Base-by-base conservation (phyloP, 208 protist species). In the Leishmania arabica region DNA sequence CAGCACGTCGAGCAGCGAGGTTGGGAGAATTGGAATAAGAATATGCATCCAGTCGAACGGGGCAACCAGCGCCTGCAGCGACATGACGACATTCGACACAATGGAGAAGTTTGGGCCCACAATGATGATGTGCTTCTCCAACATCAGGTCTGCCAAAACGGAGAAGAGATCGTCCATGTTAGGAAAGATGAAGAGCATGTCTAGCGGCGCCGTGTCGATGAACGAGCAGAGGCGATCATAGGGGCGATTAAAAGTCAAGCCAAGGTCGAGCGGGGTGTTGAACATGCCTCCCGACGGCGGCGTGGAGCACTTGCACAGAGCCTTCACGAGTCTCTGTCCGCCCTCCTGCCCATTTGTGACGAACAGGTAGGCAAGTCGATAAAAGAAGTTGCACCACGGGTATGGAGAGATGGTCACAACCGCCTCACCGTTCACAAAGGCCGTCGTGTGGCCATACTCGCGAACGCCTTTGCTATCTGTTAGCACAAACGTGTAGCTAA, bases 11-110 rank as follows among this genome's bases (percentile, higher is more conserved):
- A 95, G 40, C 27, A 97, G 77, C 37, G 65, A 88, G 21, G 84
- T 88, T 1, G 94, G 92, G 13, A 96, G 69, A 73, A 96, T 92
- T 0, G 92, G 90, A 77, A 96, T 95, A 27, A 97, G 79, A 80
- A 94, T 95, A 85, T 96, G 92, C 88, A 94, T 89, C 92, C 92
- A 97, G 70, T 96, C 94, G 82, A 97, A 95, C 1, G 94, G 94
- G 3, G 88, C 81, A 9, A 97, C 88, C 17, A 97, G 81, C 3
- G 91, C 87, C 83, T 95, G 92, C 60, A 96, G 77, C 17, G 93
- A 94, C 90, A 97, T 95, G 66, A 97, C 87, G 3, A 94, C 89
- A 70, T 86, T 90, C 5, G 92, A 95, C 3, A 97, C 93, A 53
- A 95, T 78, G 11, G 89, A 88, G 75, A 93, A 93, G 85, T 93